Evolutionary conservation across 179 eudicot species (phyloP).

Genomic region (Drosera spatulata): DNA sequence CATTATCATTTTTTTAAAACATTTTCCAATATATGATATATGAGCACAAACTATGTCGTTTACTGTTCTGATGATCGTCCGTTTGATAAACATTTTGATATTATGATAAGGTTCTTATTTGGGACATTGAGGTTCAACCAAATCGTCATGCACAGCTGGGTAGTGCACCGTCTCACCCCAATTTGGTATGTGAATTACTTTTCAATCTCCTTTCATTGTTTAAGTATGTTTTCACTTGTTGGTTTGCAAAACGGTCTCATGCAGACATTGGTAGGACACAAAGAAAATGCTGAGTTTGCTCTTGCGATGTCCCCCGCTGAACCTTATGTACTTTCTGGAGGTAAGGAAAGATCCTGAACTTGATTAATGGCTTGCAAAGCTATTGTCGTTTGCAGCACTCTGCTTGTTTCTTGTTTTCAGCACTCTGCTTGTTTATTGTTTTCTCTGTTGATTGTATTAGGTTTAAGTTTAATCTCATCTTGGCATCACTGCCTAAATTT

Average conservation of each 20-base stretch:
- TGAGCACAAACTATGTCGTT: too few species aligned
- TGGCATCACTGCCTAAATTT: too few species aligned
- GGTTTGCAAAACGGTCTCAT: constrained; percentile 2
- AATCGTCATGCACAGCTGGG: constrained; percentile 89
- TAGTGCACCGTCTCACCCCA: constrained; percentile 80
- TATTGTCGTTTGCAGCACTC: too few species aligned
- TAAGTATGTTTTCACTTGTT: background rate
- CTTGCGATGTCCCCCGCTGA: constrained; percentile 85
- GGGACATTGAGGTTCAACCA: constrained; percentile 94
- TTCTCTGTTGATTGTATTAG: too few species aligned
- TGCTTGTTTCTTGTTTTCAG: too few species aligned
- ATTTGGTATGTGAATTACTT: constrained; percentile 47
- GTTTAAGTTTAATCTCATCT: too few species aligned
- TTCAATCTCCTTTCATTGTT: background rate
- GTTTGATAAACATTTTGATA: constrained; percentile 1
- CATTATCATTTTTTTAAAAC: too few species aligned
- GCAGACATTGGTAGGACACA: constrained; percentile 82
- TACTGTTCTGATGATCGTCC: too few species aligned
- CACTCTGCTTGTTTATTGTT: too few species aligned
- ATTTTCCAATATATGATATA: too few species aligned
- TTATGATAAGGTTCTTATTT: constrained; percentile 57
- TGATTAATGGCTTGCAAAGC: background rate
- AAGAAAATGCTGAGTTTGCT: constrained; percentile 93
- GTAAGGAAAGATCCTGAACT: constrained; percentile 20
- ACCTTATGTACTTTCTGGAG: constrained; percentile 95